These are phyloP conservation scores for Niebla homalea DNA, from an alignment of 495 filamentous ascomycete genomes.

Conservation along the genomic window DNA sequence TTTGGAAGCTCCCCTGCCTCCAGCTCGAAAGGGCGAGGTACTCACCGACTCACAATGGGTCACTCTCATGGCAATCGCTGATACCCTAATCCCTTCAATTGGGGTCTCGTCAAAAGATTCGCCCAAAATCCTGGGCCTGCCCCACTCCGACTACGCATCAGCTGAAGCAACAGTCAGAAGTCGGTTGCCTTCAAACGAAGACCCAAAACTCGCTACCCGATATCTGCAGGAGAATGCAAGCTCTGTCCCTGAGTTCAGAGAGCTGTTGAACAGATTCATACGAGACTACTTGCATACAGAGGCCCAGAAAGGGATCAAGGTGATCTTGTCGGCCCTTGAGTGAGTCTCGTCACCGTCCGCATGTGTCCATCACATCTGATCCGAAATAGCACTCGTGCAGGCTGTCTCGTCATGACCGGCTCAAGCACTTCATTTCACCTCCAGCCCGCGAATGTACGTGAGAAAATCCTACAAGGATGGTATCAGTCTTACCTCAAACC, in stretches of 20 bases:
- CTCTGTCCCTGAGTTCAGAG: slow-evolving; percentile 33
- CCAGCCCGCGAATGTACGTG: slow-evolving; percentile 46
- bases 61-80: slow-evolving; percentile 40
- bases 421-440: slow-evolving; percentile 46
- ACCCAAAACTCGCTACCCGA: slow-evolving; percentile 20
- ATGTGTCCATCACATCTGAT: background rate
- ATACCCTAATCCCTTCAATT: slow-evolving; percentile 42
- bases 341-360: slow-evolving; percentile 20
- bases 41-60: slow-evolving; percentile 42
- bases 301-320: slow-evolving; percentile 33
- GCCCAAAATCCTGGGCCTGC: slow-evolving; percentile 12
- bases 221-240: slow-evolving; percentile 40
- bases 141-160: slow-evolving; percentile 24
- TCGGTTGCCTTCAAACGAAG: slow-evolving; percentile 20
- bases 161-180: slow-evolving; percentile 21
- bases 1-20: slow-evolving; percentile 31
- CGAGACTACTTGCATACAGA: slow-evolving; percentile 31
- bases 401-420: slow-evolving; percentile 55
- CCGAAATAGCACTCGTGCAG: slow-evolving; percentile 45
- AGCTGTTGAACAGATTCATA: slow-evolving; percentile 31
- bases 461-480: slow-evolving; percentile 49
- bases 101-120: slow-evolving; percentile 18
- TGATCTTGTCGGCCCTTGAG: slow-evolving; percentile 42
- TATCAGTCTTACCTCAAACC: slow-evolving; percentile 41
- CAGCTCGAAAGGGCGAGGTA: slow-evolving; percentile 23